Conservation (phyloP, 495 filamentous ascomycete species). For the Terfezia boudieri region DNA sequence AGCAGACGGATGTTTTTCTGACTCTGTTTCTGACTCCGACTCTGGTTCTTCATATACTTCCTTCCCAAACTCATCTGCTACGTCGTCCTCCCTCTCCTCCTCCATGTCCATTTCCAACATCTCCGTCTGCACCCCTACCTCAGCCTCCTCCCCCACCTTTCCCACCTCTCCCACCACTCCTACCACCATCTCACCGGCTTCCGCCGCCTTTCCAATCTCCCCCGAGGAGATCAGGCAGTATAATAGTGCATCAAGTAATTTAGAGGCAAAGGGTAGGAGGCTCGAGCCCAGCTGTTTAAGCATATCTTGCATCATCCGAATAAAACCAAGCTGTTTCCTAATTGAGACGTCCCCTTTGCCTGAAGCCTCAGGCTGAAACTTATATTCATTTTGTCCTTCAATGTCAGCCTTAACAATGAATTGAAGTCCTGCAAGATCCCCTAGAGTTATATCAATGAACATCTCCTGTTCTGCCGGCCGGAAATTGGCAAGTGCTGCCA, state of each 20-base stretch:
- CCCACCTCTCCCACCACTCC: constrained; percentile 25
- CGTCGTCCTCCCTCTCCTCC: constrained; percentile 26
- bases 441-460: constrained; percentile 68
- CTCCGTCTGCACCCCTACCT: constrained; percentile 29
- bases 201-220: constrained; percentile 27
- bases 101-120: constrained; percentile 19
- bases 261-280: constrained; percentile 35
- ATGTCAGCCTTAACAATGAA: constrained; percentile 29
- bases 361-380: constrained; percentile 1
- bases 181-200: constrained; percentile 19
- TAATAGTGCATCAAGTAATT: constrained; percentile 48
- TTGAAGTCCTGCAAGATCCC: constrained; percentile 35
- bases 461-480: constrained; percentile 41
- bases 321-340: constrained; percentile 64
- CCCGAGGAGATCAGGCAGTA: constrained; percentile 59
- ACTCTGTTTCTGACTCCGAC: constrained; percentile 11
- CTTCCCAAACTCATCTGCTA: constrained; percentile 19
- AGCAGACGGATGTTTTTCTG: constrained; percentile 22
- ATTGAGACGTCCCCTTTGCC: constrained; percentile 27
- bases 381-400: too few relatives aligned
- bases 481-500: constrained; percentile 37
- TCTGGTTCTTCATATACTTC: too few relatives aligned
- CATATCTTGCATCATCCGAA: constrained; percentile 80
- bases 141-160: constrained; percentile 19
- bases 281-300: constrained; percentile 56